Conservation (phyloP, 2,329 filamentous ascomycete species). For the Fusarium sp. region DNA sequence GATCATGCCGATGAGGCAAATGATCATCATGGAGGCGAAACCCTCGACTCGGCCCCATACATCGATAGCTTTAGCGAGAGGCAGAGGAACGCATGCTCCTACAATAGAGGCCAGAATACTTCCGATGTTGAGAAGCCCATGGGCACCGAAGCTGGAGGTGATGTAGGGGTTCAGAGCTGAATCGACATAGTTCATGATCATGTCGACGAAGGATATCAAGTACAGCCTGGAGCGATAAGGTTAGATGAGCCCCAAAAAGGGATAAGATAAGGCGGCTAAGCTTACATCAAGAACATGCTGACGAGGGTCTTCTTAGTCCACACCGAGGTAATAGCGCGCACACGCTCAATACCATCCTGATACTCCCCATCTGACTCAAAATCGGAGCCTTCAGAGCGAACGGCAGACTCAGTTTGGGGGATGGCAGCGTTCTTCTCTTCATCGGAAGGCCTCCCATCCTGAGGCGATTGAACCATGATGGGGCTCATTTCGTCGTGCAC, state of each 20-base stretch:
- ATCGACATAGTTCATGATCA: conserved; percentile 53
- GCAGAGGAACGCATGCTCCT: conserved; percentile 52
- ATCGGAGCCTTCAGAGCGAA: background rate
- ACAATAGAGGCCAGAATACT: conserved; percentile 64
- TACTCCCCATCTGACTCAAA: conserved; percentile 30
- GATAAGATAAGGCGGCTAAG: background rate
- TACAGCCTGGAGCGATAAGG: conserved; percentile 50
- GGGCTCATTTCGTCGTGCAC: conserved; percentile 7
- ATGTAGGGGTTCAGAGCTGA: conserved; percentile 71
- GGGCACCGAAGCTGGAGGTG: conserved; percentile 72
- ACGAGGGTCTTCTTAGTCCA: conserved; percentile 54
- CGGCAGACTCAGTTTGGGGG: conserved; percentile 5
- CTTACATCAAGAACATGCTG: conserved; percentile 56
- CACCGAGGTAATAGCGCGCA: conserved; percentile 55
- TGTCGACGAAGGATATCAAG: conserved; percentile 55
- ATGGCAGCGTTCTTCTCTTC: conserved; percentile 9
- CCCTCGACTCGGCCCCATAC: conserved; percentile 63
- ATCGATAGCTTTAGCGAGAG: conserved; percentile 63
- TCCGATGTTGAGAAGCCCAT: conserved; percentile 75
- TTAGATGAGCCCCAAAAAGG: background rate
- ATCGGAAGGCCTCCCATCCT: conserved; percentile 10
- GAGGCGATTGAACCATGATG: conserved; percentile 1
- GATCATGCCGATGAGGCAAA: conserved; percentile 67
- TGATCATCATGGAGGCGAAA: conserved; percentile 57
- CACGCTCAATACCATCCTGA: conserved; percentile 53